Base-by-base conservation (phyloP, 2,329 filamentous ascomycete genomes). In the Diaporthe velutina region DNA sequence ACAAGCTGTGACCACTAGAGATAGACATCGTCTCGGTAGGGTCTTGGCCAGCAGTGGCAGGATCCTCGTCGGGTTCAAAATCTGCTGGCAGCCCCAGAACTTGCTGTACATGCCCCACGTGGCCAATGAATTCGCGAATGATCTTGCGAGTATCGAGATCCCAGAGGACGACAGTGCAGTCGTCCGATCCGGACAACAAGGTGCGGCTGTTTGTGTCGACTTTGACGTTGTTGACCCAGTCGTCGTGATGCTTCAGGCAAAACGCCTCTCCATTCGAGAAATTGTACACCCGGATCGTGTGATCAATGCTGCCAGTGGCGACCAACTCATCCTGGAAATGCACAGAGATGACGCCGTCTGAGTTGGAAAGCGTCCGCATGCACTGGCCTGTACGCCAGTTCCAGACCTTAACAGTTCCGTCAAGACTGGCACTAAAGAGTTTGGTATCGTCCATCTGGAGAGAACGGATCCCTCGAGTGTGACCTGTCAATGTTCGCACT, bases 201-300 rank as follows among this genome's bases (percentile, higher is more conserved):
- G 96, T 98, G 19, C 95, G 92, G 13, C 95, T 97, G 1, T 90
- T 85, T 0, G 92, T 89, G 82, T 99, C 95, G 50, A 99, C 91
- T 78, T 93, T 93, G 42, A 98, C 96, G n/a, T 94, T 93, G 84
- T 99, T 99, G 79, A 99, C 96, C 94, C 96, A 98, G 82, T 98
- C 96, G 0, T 89, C 91, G 82, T 99, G 97, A 12, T 96, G 96
- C 33, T 93, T 92, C 17, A 99, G 88, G 70, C 91, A 89, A 78
- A 93, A 98, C 0, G 93, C 94, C 71, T 94, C 92, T 82, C 95
- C 95, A 74, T 94, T 94, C 79, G 94, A 90, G 80, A 97, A 97
- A 83, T 98, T 96, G 90, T 96, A 98, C 60, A 99, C 93, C 82
- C 96, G 95, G 83, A 98, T 93, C 1, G 93, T 96, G 82, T 92